Base-by-base conservation (phyloP, 1,284 basidiomycete species). In the Ustilago tritici region DNA sequence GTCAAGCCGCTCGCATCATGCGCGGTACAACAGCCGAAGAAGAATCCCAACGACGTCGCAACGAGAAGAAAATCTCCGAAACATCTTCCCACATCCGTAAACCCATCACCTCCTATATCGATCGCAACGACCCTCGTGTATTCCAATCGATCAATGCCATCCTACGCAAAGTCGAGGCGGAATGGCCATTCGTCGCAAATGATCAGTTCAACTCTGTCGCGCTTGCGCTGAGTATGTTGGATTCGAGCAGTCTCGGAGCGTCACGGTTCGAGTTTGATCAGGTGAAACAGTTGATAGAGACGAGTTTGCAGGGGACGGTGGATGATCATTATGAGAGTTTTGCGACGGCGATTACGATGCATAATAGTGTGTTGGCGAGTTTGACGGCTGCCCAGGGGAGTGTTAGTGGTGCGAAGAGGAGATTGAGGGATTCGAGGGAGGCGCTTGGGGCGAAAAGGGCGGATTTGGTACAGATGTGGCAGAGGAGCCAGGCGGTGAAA, bases 391-490 rank as follows among this genome's bases (percentile, higher is more conserved):
- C 81, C 6, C 84, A 86, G 58, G 75, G 69, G 23, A 78, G 78
- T 34, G 78, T 86, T 7, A 76, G 75, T 11, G 70, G 65, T 8
- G 77, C 83, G 9, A 64, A 83, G 6, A 59, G 73, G 11, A 70
- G 81, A 34, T 72, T 86, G 50, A 59, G 81, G 4, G 78, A 82
- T 35, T 82, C 84, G 11, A 71, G 83, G 17, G 84, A 86, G 60
- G 84, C 84, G 34, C 68, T 86, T 31, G 84, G 84, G 19, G 75
- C 82, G 12, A 80, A 80, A 32, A 73, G 84, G 3, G 82, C 83
- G 10, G 84, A 86, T 52, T 70, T 86, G 17, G 84, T 85, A n/a
- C 84, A 85, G 38, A 82, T 85, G 76, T 86, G 84, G 84, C 80
- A 83, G 56, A 80, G 83, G 12, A 65, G 78, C 11, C 80, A 86